Percentiles rank a stretch among this genome's conserved stretches.
Evolutionary conservation across 2,329 filamentous ascomycete genomes (phyloP).

Genomic region (Microdochium trichocladiopsis): DNA sequence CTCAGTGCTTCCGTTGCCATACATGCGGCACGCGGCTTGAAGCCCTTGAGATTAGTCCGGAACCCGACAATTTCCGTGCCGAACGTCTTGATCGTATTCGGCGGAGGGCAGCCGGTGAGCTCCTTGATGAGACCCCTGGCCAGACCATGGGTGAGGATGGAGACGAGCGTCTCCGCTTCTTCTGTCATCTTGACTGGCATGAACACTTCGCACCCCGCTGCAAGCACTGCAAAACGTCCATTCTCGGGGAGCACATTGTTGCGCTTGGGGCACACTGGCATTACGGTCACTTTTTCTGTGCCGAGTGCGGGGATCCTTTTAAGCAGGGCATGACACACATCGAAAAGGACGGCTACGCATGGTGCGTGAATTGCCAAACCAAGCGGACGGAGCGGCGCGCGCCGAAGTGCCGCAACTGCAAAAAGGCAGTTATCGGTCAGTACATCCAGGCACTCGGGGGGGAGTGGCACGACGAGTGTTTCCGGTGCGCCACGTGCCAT

Average conservation of each 20-base stretch:
- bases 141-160: conserved; percentile 64
- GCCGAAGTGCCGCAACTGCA: conserved; percentile 82
- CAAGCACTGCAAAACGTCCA: conserved; percentile 93
- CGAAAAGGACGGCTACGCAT: conserved; percentile 95
- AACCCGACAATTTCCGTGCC: conserved; percentile 65
- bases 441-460: conserved; percentile 83
- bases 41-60: conserved; percentile 92
- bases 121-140: conserved; percentile 54
- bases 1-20: conserved; percentile 86
- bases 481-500: conserved; percentile 64
- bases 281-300: conserved; percentile 97
- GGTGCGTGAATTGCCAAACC: conserved; percentile 91
- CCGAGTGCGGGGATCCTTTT: conserved; percentile 96
- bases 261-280: conserved; percentile 96
- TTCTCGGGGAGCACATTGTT: conserved; percentile 89
- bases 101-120: conserved; percentile 49
- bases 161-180: conserved; percentile 74
- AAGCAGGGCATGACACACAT: conserved; percentile 64
- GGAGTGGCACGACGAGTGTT: conserved; percentile 93
- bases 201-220: conserved; percentile 88
- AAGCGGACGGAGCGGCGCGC: conserved; percentile 82
- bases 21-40: conserved; percentile 83
- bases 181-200: conserved; percentile 98
- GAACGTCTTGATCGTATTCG: conserved; percentile 70
- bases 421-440: conserved; percentile 76